A percentile compares a stretch with the other conserved stretches of the same genome.
Evolutionary conservation across 192 early-diverging fungal species (phyloP).

Genomic region (Coemansia reversa): DNA sequence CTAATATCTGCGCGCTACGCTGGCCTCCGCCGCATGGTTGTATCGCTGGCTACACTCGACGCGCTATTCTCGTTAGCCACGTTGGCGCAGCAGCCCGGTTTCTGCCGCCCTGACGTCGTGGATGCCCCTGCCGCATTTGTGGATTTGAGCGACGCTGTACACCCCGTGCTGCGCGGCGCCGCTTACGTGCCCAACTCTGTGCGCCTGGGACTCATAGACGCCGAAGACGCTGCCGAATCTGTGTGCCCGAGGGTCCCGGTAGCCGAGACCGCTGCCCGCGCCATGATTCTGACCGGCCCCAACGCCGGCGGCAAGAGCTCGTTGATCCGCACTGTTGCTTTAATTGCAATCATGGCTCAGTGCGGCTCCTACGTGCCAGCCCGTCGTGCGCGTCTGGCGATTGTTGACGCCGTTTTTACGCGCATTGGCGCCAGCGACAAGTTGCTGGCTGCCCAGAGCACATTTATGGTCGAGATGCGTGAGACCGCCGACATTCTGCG

Average conservation of each 20-base stretch:
- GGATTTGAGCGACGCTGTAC: conserved; percentile 83
- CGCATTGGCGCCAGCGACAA: conserved; percentile 97
- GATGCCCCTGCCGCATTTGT: conserved; percentile 65
- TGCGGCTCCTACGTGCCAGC: conserved; percentile 94
- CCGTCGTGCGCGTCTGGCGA: conserved; percentile 61
- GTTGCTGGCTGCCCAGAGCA: conserved; percentile 87
- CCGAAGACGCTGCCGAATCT: conserved; percentile 18
- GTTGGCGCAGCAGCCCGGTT: conserved; percentile 84
- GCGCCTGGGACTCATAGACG: conserved; percentile 53
- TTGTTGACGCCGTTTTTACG: conserved; percentile 92
- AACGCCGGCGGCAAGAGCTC: conserved; percentile 99
- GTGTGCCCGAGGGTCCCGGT: too few relatives aligned
- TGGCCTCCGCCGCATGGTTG: conserved; percentile 63
- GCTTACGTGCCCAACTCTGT: conserved; percentile 93
- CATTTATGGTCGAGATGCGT: conserved; percentile 93
- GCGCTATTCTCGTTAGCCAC: conserved; percentile 65
- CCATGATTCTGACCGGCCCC: conserved; percentile 93
- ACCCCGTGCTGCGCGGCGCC: conserved; percentile 54
- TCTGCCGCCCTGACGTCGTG: conserved; percentile 74
- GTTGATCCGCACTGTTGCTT: conserved; percentile 86
- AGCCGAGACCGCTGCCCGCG: conserved; percentile 28
- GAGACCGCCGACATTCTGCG: conserved; percentile 91
- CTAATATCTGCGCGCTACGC: conserved; percentile 60
- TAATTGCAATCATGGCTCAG: conserved; percentile 94
- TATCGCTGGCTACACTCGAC: conserved; percentile 62